A percentile compares a stretch with the other conserved stretches of the same genome.
Evolutionary conservation across 2,329 filamentous ascomycete species (phyloP).

Genomic region (Calonectria hawksworthii): DNA sequence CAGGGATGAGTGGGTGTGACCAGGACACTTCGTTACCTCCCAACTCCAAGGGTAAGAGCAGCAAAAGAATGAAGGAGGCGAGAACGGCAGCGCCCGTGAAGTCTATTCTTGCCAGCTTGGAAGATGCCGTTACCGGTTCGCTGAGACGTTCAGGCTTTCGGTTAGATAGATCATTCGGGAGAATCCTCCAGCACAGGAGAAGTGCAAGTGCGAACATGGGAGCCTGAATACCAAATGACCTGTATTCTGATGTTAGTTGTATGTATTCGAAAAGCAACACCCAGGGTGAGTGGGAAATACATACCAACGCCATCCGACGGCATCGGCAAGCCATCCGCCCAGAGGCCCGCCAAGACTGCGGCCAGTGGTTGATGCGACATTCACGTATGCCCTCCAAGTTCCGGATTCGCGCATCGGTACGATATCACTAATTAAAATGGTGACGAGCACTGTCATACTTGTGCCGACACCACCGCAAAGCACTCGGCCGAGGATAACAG

Average conservation of each 20-base stretch:
- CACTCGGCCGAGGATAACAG: slow-evolving; percentile 2
- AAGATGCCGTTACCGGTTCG: neutral
- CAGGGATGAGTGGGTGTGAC: slow-evolving; percentile 11
- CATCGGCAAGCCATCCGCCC: slow-evolving; percentile 4
- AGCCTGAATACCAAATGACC: slow-evolving; percentile 13
- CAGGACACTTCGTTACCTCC: slow-evolving; percentile 4
- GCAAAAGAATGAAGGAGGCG: neutral
- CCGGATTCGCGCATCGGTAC: neutral
- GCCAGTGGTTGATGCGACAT: neutral
- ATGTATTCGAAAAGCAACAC: neutral
- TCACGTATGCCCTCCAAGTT: neutral
- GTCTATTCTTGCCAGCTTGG: neutral
- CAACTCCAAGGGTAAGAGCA: neutral
- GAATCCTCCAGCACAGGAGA: neutral
- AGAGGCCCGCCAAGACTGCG: neutral
- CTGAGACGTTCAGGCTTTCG: neutral
- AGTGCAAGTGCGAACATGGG: slow-evolving; percentile 5
- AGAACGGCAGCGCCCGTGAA: neutral
- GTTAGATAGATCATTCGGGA: neutral
- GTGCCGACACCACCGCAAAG: slow-evolving; percentile 3
- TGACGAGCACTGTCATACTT: slow-evolving; percentile 2
- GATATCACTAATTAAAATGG: neutral
- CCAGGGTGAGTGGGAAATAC: neutral
- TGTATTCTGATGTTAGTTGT: neutral
- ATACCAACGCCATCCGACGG: slow-evolving; percentile 13